Evolutionary conservation across 139 green algal species (phyloP).

Genomic region (Chlorella sorokiniana): DNA sequence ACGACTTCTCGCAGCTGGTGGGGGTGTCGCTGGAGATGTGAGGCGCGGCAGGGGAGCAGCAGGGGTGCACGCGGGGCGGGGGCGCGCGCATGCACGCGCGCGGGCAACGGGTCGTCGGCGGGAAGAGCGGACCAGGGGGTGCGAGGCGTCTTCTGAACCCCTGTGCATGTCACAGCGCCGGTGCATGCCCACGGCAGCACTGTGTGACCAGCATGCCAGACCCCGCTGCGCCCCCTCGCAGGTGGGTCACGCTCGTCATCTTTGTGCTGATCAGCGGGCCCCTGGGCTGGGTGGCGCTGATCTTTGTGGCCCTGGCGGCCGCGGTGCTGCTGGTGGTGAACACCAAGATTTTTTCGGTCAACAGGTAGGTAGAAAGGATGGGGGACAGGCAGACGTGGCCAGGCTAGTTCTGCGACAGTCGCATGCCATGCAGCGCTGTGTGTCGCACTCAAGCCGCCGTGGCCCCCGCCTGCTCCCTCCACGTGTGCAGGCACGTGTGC

Average conservation of each 20-base stretch:
- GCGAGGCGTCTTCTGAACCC: no score
- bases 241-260: constrained; percentile 28
- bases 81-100: background rate
- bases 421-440: background rate
- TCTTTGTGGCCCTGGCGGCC: constrained; percentile 21
- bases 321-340: constrained; percentile 37
- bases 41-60: background rate
- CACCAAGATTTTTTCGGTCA: constrained; percentile 43
- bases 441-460: no score
- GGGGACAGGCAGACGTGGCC: background rate
- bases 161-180: no score
- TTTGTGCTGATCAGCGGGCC: constrained; percentile 40
- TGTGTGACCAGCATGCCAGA: background rate
- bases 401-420: background rate
- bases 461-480: background rate
- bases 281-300: constrained; percentile 33
- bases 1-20: constrained; percentile 36
- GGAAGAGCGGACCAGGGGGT: no score
- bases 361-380: constrained; percentile 24
- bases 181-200: background rate
- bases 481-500: constrained; percentile 40
- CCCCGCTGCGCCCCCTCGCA: background rate
- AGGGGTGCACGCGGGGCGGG: background rate
- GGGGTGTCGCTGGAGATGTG: constrained; percentile 37
- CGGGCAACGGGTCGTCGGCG: no score